phyloP scores from a whole-genome alignment of 345 rosid genomes.

The thale cress (Arabidopsis thaliana) region DNA sequence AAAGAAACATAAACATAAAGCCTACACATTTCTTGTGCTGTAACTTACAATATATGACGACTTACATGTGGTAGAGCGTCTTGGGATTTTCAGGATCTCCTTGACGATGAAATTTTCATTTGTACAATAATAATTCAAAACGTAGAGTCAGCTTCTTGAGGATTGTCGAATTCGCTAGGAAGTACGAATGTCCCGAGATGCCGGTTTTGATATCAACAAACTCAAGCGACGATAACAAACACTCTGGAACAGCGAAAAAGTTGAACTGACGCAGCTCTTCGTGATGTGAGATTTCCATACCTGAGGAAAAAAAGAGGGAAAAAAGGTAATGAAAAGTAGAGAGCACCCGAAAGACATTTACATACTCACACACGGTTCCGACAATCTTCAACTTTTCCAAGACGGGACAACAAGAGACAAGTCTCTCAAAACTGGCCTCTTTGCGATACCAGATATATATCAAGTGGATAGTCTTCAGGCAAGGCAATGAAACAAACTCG shows the following conservation, averaged over 20 bases:
- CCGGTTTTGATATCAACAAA: neutral
- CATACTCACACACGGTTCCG: too few species aligned
- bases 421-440: neutral
- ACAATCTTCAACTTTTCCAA: neutral
- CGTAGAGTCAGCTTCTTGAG: neutral
- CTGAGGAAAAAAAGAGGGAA: neutral
- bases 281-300: neutral
- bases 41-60: neutral
- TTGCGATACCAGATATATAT: neutral
- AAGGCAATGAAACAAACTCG: neutral
- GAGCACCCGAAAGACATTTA: neutral
- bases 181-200: neutral
- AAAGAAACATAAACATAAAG: too few species aligned
- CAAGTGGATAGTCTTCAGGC: conserved; percentile 8
- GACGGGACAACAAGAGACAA: neutral
- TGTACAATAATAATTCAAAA: neutral
- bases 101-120: neutral
- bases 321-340: neutral
- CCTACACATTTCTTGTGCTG: too few species aligned
- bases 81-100: neutral
- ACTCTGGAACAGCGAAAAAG: neutral
- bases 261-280: neutral
- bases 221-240: neutral
- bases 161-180: neutral
- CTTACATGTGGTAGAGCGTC: neutral